Evolutionary conservation across 2,329 filamentous ascomycete genomes (phyloP).

Genomic region (Mariannaea sp.): DNA sequence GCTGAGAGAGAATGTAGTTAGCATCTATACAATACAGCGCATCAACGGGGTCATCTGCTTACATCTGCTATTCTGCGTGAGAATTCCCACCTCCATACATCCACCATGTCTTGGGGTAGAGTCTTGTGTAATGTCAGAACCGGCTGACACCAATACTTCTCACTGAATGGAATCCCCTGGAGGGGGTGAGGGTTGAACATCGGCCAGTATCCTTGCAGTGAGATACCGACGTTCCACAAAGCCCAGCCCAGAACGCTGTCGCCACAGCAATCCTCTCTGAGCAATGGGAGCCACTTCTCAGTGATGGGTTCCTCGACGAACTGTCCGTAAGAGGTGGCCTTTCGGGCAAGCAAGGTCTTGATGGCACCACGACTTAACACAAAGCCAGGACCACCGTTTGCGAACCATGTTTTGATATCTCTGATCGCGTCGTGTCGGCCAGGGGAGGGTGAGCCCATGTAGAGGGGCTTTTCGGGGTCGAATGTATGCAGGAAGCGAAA

Average conservation of each 20-base stretch:
- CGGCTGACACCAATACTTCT: constrained; percentile 56
- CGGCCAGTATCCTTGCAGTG: constrained; percentile 54
- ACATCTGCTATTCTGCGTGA: constrained; percentile 39
- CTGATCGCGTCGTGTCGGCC: constrained; percentile 41
- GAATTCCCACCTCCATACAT: constrained; percentile 54
- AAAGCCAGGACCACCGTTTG: constrained; percentile 55
- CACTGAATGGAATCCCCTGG: constrained; percentile 53
- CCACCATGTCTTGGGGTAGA: constrained; percentile 51
- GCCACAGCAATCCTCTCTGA: constrained; percentile 56
- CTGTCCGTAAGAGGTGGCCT: constrained; percentile 41
- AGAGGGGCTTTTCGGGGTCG: constrained; percentile 49
- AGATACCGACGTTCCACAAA: constrained; percentile 50
- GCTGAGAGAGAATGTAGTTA: constrained; percentile 35
- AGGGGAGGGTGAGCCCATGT: constrained; percentile 55
- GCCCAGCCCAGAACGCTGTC: constrained; percentile 57
- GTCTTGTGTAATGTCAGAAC: constrained; percentile 56
- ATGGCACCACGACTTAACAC: constrained; percentile 52
- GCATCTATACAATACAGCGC: not conserved
- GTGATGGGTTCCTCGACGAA: constrained; percentile 47
- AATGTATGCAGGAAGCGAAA: constrained; percentile 56
- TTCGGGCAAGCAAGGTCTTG: constrained; percentile 45
- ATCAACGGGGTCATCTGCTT: constrained; percentile 20
- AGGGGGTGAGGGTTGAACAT: constrained; percentile 56
- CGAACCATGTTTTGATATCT: constrained; percentile 49
- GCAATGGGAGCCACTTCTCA: constrained; percentile 47